Base-by-base conservation (phyloP, 169 alveolate genomes). In the Plasmodium adleri region DNA sequence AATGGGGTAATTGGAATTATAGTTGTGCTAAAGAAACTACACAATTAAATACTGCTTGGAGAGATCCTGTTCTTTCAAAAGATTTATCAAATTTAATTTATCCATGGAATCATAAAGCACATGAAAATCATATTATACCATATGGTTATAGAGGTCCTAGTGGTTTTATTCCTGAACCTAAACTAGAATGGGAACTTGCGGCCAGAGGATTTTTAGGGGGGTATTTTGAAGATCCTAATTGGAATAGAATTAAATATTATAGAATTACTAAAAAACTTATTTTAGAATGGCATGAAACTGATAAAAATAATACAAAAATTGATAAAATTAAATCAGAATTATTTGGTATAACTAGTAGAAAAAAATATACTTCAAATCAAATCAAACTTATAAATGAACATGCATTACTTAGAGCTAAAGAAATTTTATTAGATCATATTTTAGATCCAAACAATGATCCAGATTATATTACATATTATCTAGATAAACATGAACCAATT, bases 1-100 rank as follows among this genome's bases (percentile, higher is more conserved):
- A 92, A 80, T 94, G 96, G 96, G 96, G 96, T 1, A 76, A 92
- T 52, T 94, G 96, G 96, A 83, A 88, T 28, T 91, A 85, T 28
- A 43, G 59, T 26, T 13, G 56, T 12, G 76, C 91, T 9, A 83
- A 83, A 24, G 91, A 83, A 45, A 83, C 83, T 3, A 83, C 91
- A 13, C 91, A 83, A 17, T 83, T 83, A 58, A 83, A 83, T 70
- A 7, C 91, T 9, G 67, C 74, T n/a, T 83, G 91, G 91, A 68
- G 91, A 83, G 91, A 83, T 52, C 91, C 91, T 4, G 91, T 83
- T 9, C 20, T 83, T 17, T 83, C 91, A 22, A 83, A 62, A 70
- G 71, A 73, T 32, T 22, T 83, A n/a, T 54, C 91, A 32, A 83
- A 83, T 32, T 24, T 83, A 20, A 83, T 83, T 39, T 83, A 83